A percentile compares a stretch with the other conserved stretches of the same genome.
Evolutionary conservation across 768 basidiomycete species (phyloP).

Genomic region (Nidula microcarpa): DNA sequence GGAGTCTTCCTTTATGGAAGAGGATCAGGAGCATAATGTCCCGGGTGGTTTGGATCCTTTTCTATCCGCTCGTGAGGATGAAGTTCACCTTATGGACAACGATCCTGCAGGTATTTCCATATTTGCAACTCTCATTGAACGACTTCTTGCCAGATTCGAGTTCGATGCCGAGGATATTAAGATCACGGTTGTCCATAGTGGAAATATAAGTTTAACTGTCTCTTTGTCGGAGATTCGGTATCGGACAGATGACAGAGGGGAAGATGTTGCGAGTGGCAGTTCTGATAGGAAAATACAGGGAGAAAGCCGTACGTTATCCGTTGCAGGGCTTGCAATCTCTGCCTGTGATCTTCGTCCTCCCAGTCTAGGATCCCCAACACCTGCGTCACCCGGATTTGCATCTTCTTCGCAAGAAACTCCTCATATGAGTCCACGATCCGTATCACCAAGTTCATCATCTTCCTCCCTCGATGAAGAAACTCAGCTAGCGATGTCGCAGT

Average conservation of each 20-base stretch:
- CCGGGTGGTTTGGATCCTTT: slow-evolving; percentile 72
- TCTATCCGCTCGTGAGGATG: slow-evolving; percentile 35
- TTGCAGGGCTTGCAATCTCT: slow-evolving; percentile 56
- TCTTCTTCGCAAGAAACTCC: slow-evolving; percentile 21
- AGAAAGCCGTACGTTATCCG: slow-evolving; percentile 44
- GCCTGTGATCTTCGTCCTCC: slow-evolving; percentile 16
- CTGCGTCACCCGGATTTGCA: slow-evolving; percentile 7
- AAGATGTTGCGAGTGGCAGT: background rate
- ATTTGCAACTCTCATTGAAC: slow-evolving; percentile 77
- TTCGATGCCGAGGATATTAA: slow-evolving; percentile 69
- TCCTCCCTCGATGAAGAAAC: slow-evolving; percentile 67
- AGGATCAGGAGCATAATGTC: slow-evolving; percentile 46
- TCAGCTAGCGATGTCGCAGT: slow-evolving; percentile 71
- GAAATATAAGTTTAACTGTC: slow-evolving; percentile 58
- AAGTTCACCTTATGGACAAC: slow-evolving; percentile 34
- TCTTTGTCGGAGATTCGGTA: slow-evolving; percentile 58
- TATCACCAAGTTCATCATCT: slow-evolving; percentile 49
- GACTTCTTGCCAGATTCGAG: slow-evolving; percentile 73
- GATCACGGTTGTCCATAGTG: slow-evolving; percentile 67
- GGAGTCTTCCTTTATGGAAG: slow-evolving; percentile 14
- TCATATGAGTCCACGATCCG: slow-evolving; percentile 17
- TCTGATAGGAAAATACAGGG: slow-evolving; percentile 13
- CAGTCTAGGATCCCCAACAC: slow-evolving; percentile 12
- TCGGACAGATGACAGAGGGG: slow-evolving; percentile 34
- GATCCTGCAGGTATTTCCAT: slow-evolving; percentile 78